Base-by-base conservation (phyloP, 768 basidiomycete species). In the Kwoniella sp. region DNA sequence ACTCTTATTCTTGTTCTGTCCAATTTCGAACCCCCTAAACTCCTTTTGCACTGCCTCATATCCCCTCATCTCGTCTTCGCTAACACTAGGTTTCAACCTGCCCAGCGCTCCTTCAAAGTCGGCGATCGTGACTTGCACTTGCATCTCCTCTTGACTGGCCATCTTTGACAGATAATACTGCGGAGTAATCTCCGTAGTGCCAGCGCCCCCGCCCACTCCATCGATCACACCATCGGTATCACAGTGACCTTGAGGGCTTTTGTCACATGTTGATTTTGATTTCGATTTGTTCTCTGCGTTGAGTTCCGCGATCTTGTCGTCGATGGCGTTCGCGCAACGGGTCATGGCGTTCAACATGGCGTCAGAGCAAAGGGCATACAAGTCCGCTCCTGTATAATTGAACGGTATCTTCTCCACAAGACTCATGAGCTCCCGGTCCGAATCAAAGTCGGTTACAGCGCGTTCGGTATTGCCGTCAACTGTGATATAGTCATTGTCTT, bases 311-410 rank as follows among this genome's bases (percentile, higher is more conserved):
- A 98, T 88, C 70, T 85, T 87, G 7, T 73, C 76, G 64, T 98
- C 95, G 15, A 98, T 82, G 54, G 85, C 85, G 64, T 86, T 85
- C 0, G 96, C 94, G 68, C 89, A 92, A 37, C 90, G 83, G 22
- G 91, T 88, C 88, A 99, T 95, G 10, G 96, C 92, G 77, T 90
- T 90, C 60, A 99, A 83, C 85, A 99, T 87, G 1, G 96, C 94
- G 80, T 99, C 95, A 5, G 92, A 90, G 79, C 96, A 98, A 9
- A 99, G 82, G 0, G 96, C 96, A 82, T 99, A 98, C 67, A 98
- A 93, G 78, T 99, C 96, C 46, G 96, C 96, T 48, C 96, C 96
- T 1, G 96, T 98, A 76, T 89, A 93, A 46, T 93, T 92, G 83
- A 94, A 91, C 0, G 92, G 88, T 65, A 94, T 98, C 33, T 82